phyloP scores from a whole-genome alignment of 2,329 filamentous ascomycete genomes.

The Fonsecaea pedrosoi region DNA sequence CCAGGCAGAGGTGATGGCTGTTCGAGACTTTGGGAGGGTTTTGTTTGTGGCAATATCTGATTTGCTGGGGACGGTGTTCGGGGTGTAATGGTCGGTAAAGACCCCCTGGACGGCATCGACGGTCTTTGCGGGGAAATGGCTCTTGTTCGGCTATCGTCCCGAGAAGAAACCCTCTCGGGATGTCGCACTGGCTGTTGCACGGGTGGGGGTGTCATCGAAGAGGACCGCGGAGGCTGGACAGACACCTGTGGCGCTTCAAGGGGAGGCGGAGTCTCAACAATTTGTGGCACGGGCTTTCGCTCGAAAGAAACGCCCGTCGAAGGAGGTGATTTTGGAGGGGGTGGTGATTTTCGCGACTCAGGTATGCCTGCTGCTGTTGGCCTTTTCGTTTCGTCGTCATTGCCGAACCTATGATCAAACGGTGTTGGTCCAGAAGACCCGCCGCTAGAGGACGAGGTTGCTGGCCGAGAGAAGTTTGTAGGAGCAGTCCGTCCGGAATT shows the following conservation, averaged over 20 bases:
- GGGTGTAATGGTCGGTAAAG: slow-evolving; percentile 22
- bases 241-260: slow-evolving; percentile 31
- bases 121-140: slow-evolving; percentile 54
- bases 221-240: slow-evolving; percentile 29
- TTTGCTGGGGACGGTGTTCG: slow-evolving; percentile 41
- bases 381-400: slow-evolving; percentile 42
- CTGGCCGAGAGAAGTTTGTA: slow-evolving; percentile 40
- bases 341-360: slow-evolving; percentile 58
- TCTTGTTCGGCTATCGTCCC: slow-evolving; percentile 47
- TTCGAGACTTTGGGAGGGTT: slow-evolving; percentile 62
- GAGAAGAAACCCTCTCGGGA: slow-evolving; percentile 61
- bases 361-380: slow-evolving; percentile 48
- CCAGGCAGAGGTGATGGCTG: slow-evolving; percentile 76
- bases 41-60: slow-evolving; percentile 44
- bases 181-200: slow-evolving; percentile 44
- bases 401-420: slow-evolving; percentile 43
- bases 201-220: slow-evolving; percentile 42
- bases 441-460: slow-evolving; percentile 24
- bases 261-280: slow-evolving; percentile 48
- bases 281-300: slow-evolving; percentile 58
- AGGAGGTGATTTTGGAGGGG: slow-evolving; percentile 62
- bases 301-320: slow-evolving; percentile 61
- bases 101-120: slow-evolving; percentile 43
- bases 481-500: slow-evolving; percentile 36
- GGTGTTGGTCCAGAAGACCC: slow-evolving; percentile 34